These are phyloP conservation scores for Xylaria digitata DNA, from an alignment of 2,329 filamentous ascomycete genomes.

Conservation along the genomic window DNA sequence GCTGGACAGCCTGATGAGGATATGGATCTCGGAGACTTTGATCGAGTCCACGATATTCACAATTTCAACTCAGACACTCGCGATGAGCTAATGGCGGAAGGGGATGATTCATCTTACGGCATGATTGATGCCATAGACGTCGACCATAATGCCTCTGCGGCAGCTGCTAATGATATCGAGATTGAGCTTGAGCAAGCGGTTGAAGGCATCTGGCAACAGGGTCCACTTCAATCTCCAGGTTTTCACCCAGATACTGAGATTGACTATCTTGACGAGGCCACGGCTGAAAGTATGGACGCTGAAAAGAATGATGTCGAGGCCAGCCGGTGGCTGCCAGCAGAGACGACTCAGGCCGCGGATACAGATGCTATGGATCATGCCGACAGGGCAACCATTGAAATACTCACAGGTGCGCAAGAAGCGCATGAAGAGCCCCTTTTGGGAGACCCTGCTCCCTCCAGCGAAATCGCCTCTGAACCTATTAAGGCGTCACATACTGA, in stretches of 20 bases:
- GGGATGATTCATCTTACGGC: constrained; percentile 50
- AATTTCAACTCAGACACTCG: constrained; percentile 49
- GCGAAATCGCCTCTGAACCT: not conserved
- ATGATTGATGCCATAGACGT: constrained; percentile 51
- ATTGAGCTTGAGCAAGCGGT: constrained; percentile 48
- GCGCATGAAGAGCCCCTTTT: constrained; percentile 14
- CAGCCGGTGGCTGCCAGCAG: constrained; percentile 37
- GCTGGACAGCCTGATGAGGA: constrained; percentile 49
- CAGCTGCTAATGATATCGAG: constrained; percentile 48
- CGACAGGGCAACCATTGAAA: constrained; percentile 23
- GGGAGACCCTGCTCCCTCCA: constrained; percentile 13
- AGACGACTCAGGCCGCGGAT: constrained; percentile 6
- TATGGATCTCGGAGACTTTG: constrained; percentile 50
- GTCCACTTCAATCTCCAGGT: constrained; percentile 27
- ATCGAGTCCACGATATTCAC: constrained; percentile 45
- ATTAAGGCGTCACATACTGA: constrained; percentile 7
- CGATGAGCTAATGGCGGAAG: constrained; percentile 52
- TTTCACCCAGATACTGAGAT: constrained; percentile 42
- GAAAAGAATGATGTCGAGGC: constrained; percentile 26
- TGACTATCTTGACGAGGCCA: constrained; percentile 41
- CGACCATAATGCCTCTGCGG: constrained; percentile 42
- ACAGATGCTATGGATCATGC: constrained; percentile 23
- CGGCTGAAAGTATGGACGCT: constrained; percentile 34
- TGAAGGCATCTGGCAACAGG: constrained; percentile 46
- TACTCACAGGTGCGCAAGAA: constrained; percentile 13